Percentiles rank a stretch among this genome's conserved stretches.
Conservation (phyloP, 306 rosid genomes). For the Vicia villosa region DNA sequence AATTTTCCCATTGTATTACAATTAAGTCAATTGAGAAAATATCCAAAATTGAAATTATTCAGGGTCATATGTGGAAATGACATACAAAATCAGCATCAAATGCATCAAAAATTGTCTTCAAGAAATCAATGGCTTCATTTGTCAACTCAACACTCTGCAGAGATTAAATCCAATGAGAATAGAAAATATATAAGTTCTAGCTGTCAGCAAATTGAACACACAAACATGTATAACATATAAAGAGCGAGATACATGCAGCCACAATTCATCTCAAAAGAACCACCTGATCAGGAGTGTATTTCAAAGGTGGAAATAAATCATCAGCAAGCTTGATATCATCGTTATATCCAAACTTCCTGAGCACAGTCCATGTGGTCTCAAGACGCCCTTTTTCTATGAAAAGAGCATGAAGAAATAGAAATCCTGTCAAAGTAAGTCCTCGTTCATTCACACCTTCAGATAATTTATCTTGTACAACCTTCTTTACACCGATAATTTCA, state of each 20-base stretch:
- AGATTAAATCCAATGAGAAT: conserved; percentile 36
- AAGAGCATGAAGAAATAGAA: conserved; percentile 94
- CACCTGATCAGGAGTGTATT: conserved; percentile 88
- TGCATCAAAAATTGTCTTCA: conserved; percentile 73
- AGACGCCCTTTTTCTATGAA: conserved; percentile 97
- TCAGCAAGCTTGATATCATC: conserved; percentile 93
- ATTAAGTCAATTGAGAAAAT: conserved; percentile 7
- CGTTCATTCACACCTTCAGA: conserved; percentile 97
- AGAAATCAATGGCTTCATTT: conserved; percentile 83
- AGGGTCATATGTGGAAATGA: conserved; percentile 31
- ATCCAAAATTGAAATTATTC: conserved; percentile 6
- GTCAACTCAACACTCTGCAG: conserved; percentile 97
- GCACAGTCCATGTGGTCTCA: conserved; percentile 98
- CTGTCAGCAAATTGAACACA: conserved; percentile 11
- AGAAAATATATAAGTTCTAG: conserved; percentile 16
- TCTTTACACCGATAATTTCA: conserved; percentile 88
- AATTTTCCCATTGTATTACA: conserved; percentile 10
- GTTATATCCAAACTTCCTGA: conserved; percentile 91
- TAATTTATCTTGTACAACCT: conserved; percentile 88
- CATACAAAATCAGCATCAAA: conserved; percentile 75
- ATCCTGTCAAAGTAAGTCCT: conserved; percentile 96
- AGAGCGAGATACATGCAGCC: conserved; percentile 3
- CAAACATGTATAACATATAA: conserved; percentile 7
- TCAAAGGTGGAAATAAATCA: conserved; percentile 69
- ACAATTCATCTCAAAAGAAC: conserved; percentile 28